A percentile compares a stretch with the other conserved stretches of the same genome.
These are phyloP conservation scores for Daldinia caldariorum DNA, from an alignment of 495 filamentous ascomycete genomes.

Conservation along the genomic window DNA sequence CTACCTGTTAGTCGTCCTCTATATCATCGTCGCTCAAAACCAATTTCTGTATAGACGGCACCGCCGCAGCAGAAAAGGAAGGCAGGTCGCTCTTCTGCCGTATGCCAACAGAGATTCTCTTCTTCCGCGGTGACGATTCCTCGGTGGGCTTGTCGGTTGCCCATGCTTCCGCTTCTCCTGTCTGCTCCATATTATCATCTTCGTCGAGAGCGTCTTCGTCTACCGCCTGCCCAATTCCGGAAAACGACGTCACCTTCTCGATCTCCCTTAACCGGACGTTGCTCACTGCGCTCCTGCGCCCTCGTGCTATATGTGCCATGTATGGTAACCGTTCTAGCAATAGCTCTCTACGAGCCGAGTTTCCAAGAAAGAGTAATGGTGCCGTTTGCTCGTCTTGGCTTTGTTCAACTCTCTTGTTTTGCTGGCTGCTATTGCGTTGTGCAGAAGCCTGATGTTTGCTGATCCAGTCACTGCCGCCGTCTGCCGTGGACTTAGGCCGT, in stretches of 20 bases:
- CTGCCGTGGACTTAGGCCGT: conserved; percentile 37
- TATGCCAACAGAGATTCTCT: conserved; percentile 43
- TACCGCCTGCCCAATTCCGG: conserved; percentile 57
- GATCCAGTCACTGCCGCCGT: conserved; percentile 53
- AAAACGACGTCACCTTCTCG: conserved; percentile 74
- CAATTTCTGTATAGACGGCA: conserved; percentile 68
- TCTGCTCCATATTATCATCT: conserved; percentile 54
- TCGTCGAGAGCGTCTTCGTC: conserved; percentile 61
- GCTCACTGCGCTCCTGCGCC: conserved; percentile 45
- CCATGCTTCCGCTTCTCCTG: conserved; percentile 63
- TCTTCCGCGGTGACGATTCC: conserved; percentile 54
- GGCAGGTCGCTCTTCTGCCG: conserved; percentile 41
- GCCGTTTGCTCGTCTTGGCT: conserved; percentile 34
- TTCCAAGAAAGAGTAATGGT: conserved; percentile 62
- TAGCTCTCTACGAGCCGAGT: conserved; percentile 74
- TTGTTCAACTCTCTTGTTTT: conserved; percentile 27
- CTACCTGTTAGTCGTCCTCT: conserved; percentile 70
- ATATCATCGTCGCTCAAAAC: conserved; percentile 96
- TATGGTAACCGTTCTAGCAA: conserved; percentile 88
- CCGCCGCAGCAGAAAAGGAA: conserved; percentile 38
- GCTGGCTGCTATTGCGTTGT: conserved; percentile 29
- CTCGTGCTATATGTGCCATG: conserved; percentile 70
- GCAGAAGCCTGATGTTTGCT: conserved; percentile 38
- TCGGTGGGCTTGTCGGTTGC: conserved; percentile 66
- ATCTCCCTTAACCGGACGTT: conserved; percentile 60